Conservation (phyloP, 768 basidiomycete species). For the Xerocomellus amylosporus region DNA sequence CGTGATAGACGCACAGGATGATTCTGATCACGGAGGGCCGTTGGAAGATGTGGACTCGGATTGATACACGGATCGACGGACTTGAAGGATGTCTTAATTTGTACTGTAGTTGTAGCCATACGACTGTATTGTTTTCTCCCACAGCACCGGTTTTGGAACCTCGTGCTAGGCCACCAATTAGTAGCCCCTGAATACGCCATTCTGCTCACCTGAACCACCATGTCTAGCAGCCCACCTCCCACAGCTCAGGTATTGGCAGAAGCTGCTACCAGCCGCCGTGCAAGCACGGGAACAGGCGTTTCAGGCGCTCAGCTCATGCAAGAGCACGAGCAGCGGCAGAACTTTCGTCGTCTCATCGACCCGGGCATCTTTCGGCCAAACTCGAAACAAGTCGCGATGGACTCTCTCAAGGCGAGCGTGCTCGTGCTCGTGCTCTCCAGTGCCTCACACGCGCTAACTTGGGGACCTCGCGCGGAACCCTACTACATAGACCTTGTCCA, state of each 20-base stretch:
- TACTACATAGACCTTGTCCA: constrained; percentile 49
- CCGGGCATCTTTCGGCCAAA: constrained; percentile 77
- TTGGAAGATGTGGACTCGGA: constrained; percentile 23
- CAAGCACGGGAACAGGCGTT: neutral
- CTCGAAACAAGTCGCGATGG: constrained; percentile 53
- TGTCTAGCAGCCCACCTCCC: constrained; percentile 14
- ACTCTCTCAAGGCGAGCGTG: constrained; percentile 56
- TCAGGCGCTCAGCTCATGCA: constrained; percentile 24
- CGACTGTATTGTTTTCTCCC: neutral
- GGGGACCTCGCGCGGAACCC: neutral
- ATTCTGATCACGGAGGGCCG: constrained; percentile 21
- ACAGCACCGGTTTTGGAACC: neutral
- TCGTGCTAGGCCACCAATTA: neutral
- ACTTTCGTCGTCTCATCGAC: constrained; percentile 73
- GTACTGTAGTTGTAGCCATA: constrained; percentile 8
- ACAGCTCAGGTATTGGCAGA: constrained; percentile 26
- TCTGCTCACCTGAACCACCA: constrained; percentile 1
- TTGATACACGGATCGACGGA: constrained; percentile 1
- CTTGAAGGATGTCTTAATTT: neutral
- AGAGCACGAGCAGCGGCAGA: constrained; percentile 66
- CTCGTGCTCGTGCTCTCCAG: neutral
- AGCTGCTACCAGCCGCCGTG: constrained; percentile 27
- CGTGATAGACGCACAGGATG: constrained; percentile 4
- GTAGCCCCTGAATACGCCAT: constrained; percentile 17
- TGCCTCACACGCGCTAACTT: too few relatives aligned